A percentile compares a stretch with the other conserved stretches of the same genome.
phyloP scores from a whole-genome alignment of 176 grass and related monocot species.

The Guadua angustifolia region DNA sequence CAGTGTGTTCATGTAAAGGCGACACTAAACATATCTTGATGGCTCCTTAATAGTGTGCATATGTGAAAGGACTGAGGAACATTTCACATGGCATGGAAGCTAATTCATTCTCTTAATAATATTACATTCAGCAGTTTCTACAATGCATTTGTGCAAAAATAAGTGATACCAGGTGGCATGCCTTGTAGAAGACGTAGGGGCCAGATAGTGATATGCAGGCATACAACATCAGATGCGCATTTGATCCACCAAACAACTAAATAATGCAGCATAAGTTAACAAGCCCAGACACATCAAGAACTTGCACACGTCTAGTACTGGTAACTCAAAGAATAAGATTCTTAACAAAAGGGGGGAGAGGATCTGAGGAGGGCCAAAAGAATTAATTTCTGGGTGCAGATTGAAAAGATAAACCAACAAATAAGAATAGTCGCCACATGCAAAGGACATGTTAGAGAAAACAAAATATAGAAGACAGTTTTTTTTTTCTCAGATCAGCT shows the following conservation, averaged over 20 bases:
- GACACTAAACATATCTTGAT: slow-evolving; percentile 6
- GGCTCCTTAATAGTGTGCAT: background rate
- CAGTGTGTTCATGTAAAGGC: background rate
- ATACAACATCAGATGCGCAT: background rate
- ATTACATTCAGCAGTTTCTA: background rate
- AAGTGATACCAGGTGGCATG: background rate
- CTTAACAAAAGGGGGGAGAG: background rate
- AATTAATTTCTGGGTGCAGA: background rate
- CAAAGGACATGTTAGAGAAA: background rate
- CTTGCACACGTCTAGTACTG: background rate
- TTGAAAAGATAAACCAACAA: background rate
- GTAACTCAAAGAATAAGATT: background rate
- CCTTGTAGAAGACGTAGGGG: background rate
- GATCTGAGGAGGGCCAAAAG: background rate
- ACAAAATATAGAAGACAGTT: background rate
- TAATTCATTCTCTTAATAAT: background rate
- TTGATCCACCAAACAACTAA: background rate
- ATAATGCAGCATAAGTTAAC: background rate
- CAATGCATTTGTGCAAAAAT: background rate
- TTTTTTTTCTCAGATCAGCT: background rate
- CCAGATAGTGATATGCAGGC: background rate
- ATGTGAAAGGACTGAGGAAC: background rate
- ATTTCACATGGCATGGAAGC: background rate
- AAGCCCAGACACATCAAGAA: background rate
- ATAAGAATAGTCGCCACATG: background rate